A percentile compares a stretch with the other conserved stretches of the same genome.
These are phyloP conservation scores for Eimeria brunetti DNA, from an alignment of 169 alveolate species.

Conservation along the genomic window DNA sequence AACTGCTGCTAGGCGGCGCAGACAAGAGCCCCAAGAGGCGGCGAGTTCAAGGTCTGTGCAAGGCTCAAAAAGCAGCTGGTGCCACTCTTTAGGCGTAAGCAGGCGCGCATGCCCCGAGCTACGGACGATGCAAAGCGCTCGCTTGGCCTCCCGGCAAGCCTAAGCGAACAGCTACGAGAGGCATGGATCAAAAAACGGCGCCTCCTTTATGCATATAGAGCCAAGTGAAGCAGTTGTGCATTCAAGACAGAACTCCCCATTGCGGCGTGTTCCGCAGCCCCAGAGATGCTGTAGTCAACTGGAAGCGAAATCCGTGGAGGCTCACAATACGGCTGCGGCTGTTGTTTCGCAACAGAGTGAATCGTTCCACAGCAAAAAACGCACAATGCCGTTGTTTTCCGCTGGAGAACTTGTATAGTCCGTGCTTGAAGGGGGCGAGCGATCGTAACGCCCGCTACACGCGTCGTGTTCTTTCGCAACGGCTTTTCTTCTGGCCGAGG, in stretches of 20 bases:
- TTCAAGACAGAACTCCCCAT: slow-evolving; percentile 45
- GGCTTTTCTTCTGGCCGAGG: slow-evolving; percentile 41
- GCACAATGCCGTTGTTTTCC: slow-evolving; percentile 2
- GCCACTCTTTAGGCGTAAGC: not conserved
- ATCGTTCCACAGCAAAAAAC: not conserved
- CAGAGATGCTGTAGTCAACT: slow-evolving; percentile 14
- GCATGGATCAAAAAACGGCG: slow-evolving; percentile 10
- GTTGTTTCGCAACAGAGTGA: slow-evolving; percentile 16
- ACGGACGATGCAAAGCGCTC: not conserved
- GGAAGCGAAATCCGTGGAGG: slow-evolving; percentile 22
- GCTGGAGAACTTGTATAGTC: not conserved
- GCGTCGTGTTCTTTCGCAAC: slow-evolving; percentile 42
- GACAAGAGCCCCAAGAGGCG: not conserved
- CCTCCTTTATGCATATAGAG: not conserved
- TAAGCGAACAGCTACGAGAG: not conserved
- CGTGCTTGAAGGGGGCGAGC: slow-evolving; percentile 47
- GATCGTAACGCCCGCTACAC: slow-evolving; percentile 52
- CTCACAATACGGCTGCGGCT: slow-evolving; percentile 8
- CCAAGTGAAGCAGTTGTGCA: slow-evolving; percentile 35
- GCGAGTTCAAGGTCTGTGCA: not conserved
- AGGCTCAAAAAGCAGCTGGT: not conserved
- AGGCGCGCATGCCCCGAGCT: slow-evolving; percentile 1
- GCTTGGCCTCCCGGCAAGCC: not conserved
- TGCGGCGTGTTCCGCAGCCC: slow-evolving; percentile 29
- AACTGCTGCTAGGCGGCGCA: not conserved